These are phyloP conservation scores for Leishmania major DNA, from an alignment of 208 protist species.

Conservation along the genomic window DNA sequence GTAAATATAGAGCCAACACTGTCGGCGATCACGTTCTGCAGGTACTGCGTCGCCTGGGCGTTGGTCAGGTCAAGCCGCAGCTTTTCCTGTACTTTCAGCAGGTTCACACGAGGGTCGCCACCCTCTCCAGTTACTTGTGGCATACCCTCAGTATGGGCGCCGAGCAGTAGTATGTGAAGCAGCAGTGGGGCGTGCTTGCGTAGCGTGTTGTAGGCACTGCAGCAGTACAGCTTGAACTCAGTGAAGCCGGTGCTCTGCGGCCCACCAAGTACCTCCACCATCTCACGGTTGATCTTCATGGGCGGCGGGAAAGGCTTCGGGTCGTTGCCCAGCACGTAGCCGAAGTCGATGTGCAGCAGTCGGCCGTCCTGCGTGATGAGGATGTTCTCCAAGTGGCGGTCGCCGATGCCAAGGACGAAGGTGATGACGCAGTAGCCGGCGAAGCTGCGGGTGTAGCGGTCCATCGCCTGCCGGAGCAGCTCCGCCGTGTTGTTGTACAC, in stretches of 20 bases:
- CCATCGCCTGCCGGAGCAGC: constrained; percentile 73
- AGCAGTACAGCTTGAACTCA: constrained; percentile 92
- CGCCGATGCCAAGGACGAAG: constrained; percentile 97
- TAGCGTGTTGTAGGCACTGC: constrained; percentile 96
- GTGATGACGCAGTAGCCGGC: constrained; percentile 98
- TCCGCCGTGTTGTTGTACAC: constrained; percentile 75
- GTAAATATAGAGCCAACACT: constrained; percentile 93
- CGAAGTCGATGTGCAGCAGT: constrained; percentile 98
- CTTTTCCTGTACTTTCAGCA: constrained; percentile 94
- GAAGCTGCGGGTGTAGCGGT: constrained; percentile 96
- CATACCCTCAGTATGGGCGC: constrained; percentile 87
- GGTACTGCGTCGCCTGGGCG: constrained; percentile 90
- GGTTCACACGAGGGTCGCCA: constrained; percentile 60
- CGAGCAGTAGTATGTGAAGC: constrained; percentile 94
- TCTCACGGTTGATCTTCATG: constrained; percentile 96
- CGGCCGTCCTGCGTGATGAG: constrained; percentile 92
- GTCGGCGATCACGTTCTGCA: constrained; percentile 94
- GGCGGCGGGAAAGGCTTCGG: constrained; percentile 97
- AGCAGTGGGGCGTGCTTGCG: constrained; percentile 94
- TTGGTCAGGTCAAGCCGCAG: constrained; percentile 93
- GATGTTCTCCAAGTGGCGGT: constrained; percentile 97
- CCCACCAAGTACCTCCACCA: constrained; percentile 88
- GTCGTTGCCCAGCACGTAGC: constrained; percentile 97
- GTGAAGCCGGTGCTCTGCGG: constrained; percentile 71
- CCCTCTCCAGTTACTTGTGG: constrained; percentile 60